These are phyloP conservation scores for Pyrus hybrid DNA, from an alignment of 331 rosid genomes.

Conservation along the genomic window DNA sequence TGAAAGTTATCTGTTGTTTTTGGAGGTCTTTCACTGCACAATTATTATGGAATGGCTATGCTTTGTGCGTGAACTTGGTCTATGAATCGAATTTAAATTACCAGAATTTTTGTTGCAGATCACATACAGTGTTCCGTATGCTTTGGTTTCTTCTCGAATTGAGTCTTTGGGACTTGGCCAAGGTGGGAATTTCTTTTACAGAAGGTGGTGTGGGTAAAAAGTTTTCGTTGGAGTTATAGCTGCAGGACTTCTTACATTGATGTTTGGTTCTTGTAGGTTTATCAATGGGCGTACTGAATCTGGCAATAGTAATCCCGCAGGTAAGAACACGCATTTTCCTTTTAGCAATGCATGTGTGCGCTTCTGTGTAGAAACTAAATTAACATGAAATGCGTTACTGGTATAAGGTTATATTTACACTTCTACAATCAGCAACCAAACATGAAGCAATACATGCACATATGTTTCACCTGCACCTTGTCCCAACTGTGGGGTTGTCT, in stretches of 20 bases:
- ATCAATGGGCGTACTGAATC: conserved; percentile 90
- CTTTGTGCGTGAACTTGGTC: background rate
- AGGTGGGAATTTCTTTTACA: conserved; percentile 39
- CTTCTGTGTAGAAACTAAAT: background rate
- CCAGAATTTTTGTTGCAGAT: conserved; percentile 43
- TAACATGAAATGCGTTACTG: background rate
- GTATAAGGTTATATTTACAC: background rate
- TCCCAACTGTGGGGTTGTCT: background rate
- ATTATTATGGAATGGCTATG: background rate
- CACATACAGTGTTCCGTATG: conserved; percentile 90
- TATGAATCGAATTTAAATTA: background rate
- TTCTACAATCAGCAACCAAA: background rate
- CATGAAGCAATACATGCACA: background rate
- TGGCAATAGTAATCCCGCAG: conserved; percentile 92
- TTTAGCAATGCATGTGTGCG: background rate
- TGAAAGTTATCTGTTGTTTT: background rate
- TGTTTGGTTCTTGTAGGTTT: conserved; percentile 53
- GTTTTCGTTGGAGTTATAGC: background rate
- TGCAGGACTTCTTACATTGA: conserved; percentile 13
- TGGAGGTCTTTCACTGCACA: background rate
- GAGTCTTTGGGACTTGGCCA: conserved; percentile 92
- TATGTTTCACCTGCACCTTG: background rate
- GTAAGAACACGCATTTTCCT: conserved; percentile 22
- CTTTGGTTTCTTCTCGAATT: conserved; percentile 64
- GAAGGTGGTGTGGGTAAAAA: conserved; percentile 3